Base-by-base conservation (phyloP, 441 rosid species). In the Erysimum cheiri region DNA sequence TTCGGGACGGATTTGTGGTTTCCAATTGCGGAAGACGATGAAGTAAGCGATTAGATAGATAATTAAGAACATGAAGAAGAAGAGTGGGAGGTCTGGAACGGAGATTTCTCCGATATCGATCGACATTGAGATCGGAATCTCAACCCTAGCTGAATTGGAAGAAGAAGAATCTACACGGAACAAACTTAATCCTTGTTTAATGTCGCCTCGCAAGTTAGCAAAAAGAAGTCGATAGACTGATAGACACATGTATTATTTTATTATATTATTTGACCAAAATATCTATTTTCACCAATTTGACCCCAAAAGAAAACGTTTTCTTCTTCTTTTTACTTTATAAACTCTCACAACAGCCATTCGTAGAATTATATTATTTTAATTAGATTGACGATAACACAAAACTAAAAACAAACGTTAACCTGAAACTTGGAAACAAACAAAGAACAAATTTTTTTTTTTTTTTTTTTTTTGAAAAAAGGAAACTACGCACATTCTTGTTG, bases 11-110 rank as follows among this genome's bases (percentile, higher is more conserved):
- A 80, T 69, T 61, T 75, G 69, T 63, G 83, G 78, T 67, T 70
- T 58, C 97, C 99, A 94, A 37, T 65, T 70, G 35, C 90, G 90
- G 90, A 94, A 94, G 57, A 92, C 73, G 71, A 85, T n/a, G 81
- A 64, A 80, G 76, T 85, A 82, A 6, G 92, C 90, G 19, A 76
- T 3, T 43, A 85, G 73, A 61, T 94, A 92, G 63, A 84, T 68
- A 76, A 73, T 6, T 58, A 84, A 43, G 83, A 94, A 91, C 78
- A 82, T 72, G 60, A 87, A 31, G 69, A 90, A 82, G 79, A 90
- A 85, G 36, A 81, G 12, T 4, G 87, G 85, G 6, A 90, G 90
- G 26, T 73, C 66, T 5, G 75, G 75, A 3, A 76, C 8, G 28
- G 75, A 26, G 62, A 53, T 41, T 50, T 35, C 63, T 49, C 75